Evolutionary conservation across 371 early-diverging fungal genomes (phyloP).

Genomic region (Apophysomyces variabilis): DNA sequence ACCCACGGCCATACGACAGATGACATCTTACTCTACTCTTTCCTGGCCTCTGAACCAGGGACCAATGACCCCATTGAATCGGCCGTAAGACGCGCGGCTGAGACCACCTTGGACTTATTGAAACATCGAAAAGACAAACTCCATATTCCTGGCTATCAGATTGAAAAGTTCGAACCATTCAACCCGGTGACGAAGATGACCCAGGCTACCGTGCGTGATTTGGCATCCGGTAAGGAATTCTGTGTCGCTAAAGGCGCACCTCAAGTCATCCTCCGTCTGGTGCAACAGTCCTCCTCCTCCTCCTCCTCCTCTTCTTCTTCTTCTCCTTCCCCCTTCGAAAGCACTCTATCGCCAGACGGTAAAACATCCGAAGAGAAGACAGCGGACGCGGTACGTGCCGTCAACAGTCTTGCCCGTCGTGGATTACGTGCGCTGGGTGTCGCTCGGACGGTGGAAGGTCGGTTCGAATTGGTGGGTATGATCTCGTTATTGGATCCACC

Average conservation of each 20-base stretch:
- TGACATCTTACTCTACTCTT: slow-evolving; percentile 78
- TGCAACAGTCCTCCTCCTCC: slow-evolving; percentile 11
- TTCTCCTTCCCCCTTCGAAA: too few species aligned
- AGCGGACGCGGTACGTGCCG: slow-evolving; percentile 70
- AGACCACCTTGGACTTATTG: slow-evolving; percentile 67
- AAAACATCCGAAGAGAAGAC: background rate
- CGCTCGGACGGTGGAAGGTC: slow-evolving; percentile 52
- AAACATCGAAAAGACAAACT: slow-evolving; percentile 48
- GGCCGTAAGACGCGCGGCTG: slow-evolving; percentile 81
- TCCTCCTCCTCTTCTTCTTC: too few species aligned
- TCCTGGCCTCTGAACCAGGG: slow-evolving; percentile 85
- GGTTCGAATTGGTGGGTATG: slow-evolving; percentile 64
- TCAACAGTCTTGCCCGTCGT: slow-evolving; percentile 81
- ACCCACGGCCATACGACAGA: slow-evolving; percentile 71
- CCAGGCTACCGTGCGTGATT: slow-evolving; percentile 76
- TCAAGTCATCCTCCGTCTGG: slow-evolving; percentile 81
- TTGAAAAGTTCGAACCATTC: slow-evolving; percentile 85
- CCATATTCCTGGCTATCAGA: slow-evolving; percentile 80
- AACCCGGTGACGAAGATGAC: slow-evolving; percentile 87
- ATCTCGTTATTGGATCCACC: slow-evolving; percentile 87
- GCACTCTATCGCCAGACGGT: background rate
- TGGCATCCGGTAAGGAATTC: slow-evolving; percentile 70
- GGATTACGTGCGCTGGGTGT: slow-evolving; percentile 87
- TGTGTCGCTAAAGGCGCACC: slow-evolving; percentile 90
- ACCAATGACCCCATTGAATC: slow-evolving; percentile 88